Conservation (phyloP, 768 basidiomycete genomes). For the Hemileccinum rubropunctum region DNA sequence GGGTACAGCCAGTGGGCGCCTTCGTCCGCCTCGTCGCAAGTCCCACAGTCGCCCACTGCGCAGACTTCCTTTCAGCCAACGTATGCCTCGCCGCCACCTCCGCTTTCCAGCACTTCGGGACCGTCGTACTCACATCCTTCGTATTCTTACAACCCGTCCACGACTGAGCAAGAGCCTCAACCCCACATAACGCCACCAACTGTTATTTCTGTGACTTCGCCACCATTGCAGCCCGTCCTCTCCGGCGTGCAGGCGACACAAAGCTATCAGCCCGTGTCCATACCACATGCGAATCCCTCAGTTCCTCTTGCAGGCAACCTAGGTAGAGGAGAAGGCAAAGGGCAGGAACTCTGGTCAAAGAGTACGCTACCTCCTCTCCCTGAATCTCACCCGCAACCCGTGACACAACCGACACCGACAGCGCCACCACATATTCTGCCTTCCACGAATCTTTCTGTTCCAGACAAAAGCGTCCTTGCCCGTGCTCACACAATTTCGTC, state of each 20-base stretch:
- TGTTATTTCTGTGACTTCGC: background rate
- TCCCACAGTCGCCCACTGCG: conserved; percentile 23
- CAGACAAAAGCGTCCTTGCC: conserved; percentile 16
- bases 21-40: conserved; percentile 24
- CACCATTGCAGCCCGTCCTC: conserved; percentile 12
- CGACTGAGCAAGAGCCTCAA: conserved; percentile 12
- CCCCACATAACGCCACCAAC: conserved; percentile 15
- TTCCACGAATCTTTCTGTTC: conserved; percentile 19
- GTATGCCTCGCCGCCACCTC: conserved; percentile 23
- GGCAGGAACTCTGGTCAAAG: conserved; percentile 8
- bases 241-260: conserved; percentile 13
- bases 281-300: conserved; percentile 13
- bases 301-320: background rate
- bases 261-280: conserved; percentile 20
- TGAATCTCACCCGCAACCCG: conserved; percentile 18
- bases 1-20: conserved; percentile 35
- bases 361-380: conserved; percentile 1
- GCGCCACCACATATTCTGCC: conserved; percentile 13
- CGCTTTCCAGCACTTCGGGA: conserved; percentile 10
- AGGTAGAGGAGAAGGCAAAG: conserved; percentile 13
- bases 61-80: conserved; percentile 31
- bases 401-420: conserved; percentile 14
- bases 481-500: conserved; percentile 31
- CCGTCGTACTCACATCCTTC: conserved; percentile 16
- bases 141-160: conserved; percentile 9